phyloP scores from a whole-genome alignment of 164 flowering plant genomes.

The Annona cherimola region DNA sequence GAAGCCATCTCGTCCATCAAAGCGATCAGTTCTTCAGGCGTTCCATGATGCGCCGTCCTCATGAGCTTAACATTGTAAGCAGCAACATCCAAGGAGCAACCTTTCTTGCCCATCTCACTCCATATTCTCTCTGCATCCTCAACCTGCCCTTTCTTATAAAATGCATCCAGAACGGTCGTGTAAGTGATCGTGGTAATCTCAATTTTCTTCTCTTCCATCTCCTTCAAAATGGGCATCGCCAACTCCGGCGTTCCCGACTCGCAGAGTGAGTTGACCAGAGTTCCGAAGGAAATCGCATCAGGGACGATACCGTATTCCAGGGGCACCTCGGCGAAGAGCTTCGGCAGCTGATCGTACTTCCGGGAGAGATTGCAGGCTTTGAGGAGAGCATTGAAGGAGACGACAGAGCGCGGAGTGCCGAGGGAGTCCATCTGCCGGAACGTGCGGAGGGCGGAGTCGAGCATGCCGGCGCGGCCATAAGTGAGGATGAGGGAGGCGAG shows the following conservation, averaged over 20 bases:
- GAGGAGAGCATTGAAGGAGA: conserved; percentile 70
- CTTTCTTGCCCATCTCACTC: conserved; percentile 53
- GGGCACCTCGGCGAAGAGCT: conserved; percentile 49
- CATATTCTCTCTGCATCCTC: conserved; percentile 61
- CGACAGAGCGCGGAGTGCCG: conserved; percentile 49
- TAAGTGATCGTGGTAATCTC: conserved; percentile 44
- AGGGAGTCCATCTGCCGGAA: conserved; percentile 62
- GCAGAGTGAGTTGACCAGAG: conserved; percentile 56
- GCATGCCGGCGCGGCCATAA: conserved; percentile 78
- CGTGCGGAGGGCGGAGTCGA: conserved; percentile 56
- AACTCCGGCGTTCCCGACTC: conserved; percentile 40
- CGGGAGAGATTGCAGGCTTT: conserved; percentile 43
- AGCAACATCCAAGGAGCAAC: conserved; percentile 48
- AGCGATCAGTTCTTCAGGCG: conserved; percentile 39
- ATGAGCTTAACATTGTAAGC: conserved; percentile 63
- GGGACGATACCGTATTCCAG: conserved; percentile 40
- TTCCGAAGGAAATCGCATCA: conserved; percentile 57
- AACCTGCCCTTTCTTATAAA: conserved; percentile 49
- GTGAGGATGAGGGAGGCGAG: conserved; percentile 53
- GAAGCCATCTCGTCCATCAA: conserved; percentile 68
- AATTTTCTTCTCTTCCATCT: conserved; percentile 54
- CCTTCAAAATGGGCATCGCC: conserved; percentile 37
- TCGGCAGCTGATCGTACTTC: conserved; percentile 41
- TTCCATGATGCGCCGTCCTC: conserved; percentile 29
- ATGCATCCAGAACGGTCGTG: conserved; percentile 48